Percentiles rank a stretch among this genome's conserved stretches.
phyloP scores from a whole-genome alignment of 768 basidiomycete genomes.

The Boletus edulis region DNA sequence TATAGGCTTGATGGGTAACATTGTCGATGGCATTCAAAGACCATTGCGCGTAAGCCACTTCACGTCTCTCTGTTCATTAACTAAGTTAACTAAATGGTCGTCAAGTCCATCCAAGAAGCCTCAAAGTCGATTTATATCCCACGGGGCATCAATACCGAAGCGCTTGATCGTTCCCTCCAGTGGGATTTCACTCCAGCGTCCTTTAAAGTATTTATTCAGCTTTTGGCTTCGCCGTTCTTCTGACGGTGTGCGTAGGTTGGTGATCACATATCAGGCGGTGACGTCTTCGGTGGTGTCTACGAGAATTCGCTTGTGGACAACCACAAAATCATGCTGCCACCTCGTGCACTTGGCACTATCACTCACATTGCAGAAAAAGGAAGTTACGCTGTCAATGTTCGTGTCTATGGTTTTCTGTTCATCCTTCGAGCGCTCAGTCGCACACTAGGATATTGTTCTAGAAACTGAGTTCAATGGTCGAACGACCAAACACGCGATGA shows the following conservation, averaged over 20 bases:
- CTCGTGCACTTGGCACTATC: conserved; percentile 92
- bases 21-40: conserved; percentile 96
- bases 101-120: conserved; percentile 85
- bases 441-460: conserved; percentile 78
- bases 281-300: conserved; percentile 92
- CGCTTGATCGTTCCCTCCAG: conserved; percentile 79
- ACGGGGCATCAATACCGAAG: conserved; percentile 96
- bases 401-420: conserved; percentile 22
- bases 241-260: conserved; percentile 58
- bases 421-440: neutral
- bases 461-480: conserved; percentile 99
- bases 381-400: conserved; percentile 85
- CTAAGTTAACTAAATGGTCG: conserved; percentile 6
- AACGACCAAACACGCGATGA: conserved; percentile 88
- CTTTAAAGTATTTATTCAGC: conserved; percentile 55
- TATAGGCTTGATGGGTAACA: conserved; percentile 96
- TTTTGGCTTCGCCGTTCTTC: conserved; percentile 1
- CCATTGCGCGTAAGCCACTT: conserved; percentile 68
- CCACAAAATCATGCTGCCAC: conserved; percentile 96
- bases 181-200: conserved; percentile 93
- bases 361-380: conserved; percentile 93
- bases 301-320: conserved; percentile 97
- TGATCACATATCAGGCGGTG: conserved; percentile 96
- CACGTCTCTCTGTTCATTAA: neutral
- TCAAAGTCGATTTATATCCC: conserved; percentile 99